Percentiles rank a stretch among this genome's conserved stretches.
These are phyloP conservation scores for Candida dendrica DNA, from an alignment of 805 yeast genomes.

Conservation along the genomic window DNA sequence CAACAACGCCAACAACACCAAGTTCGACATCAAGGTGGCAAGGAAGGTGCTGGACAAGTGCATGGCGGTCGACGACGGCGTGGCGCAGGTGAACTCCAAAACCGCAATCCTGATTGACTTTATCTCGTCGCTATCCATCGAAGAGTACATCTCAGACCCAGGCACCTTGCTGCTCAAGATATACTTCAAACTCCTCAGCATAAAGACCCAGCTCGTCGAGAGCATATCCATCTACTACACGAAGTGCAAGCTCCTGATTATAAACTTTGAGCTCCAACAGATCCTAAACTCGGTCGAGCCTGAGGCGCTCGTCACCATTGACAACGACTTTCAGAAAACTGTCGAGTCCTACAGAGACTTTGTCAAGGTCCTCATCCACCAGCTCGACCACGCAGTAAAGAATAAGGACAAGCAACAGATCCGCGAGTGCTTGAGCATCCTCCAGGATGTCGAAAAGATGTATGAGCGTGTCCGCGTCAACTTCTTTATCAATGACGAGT, in stretches of 20 bases:
- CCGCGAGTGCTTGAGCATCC: conserved; percentile 60
- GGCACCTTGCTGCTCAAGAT: conserved; percentile 18
- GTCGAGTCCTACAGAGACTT: conserved; percentile 48
- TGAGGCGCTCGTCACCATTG: conserved; percentile 14
- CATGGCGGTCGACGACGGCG: conserved; percentile 33
- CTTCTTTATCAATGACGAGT: conserved; percentile 25
- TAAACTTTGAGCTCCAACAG: conserved; percentile 53
- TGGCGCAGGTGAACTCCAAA: conserved; percentile 40
- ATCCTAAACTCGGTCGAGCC: conserved; percentile 23
- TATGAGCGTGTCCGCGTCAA: conserved; percentile 45
- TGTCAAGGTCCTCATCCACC: conserved; percentile 50
- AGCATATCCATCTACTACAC: conserved; percentile 52
- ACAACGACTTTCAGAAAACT: conserved; percentile 32
- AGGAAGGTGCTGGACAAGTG: conserved; percentile 46
- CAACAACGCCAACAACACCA: too few relatives aligned
- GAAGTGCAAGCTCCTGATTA: conserved; percentile 55
- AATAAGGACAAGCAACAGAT: conserved; percentile 49
- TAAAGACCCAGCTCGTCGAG: conserved; percentile 45
- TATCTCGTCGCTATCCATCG: conserved; percentile 21
- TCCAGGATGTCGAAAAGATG: conserved; percentile 69
- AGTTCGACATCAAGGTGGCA: conserved; percentile 48
- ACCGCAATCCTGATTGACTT: conserved; percentile 34
- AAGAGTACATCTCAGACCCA: conserved; percentile 17
- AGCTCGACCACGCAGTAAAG: conserved; percentile 47
- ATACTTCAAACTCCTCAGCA: conserved; percentile 31